Evolutionary conservation across 495 filamentous ascomycete species (phyloP).

Genomic region (Penicillium nucicola): DNA sequence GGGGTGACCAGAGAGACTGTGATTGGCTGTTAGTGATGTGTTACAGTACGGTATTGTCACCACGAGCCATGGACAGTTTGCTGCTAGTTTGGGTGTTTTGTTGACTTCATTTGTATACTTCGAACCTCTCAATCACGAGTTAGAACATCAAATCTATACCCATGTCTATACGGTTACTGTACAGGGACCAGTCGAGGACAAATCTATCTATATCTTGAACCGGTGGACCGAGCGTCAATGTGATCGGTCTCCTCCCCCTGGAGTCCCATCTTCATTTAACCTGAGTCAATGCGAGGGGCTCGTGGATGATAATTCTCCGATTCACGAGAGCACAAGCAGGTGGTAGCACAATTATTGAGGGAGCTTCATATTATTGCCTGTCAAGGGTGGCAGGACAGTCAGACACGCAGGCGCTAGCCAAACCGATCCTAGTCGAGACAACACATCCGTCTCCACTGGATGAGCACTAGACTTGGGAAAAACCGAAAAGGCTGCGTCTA

Average conservation of each 20-base stretch:
- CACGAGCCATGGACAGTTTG: not conserved
- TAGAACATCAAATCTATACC: no score
- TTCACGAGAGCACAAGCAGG: conserved; percentile 10
- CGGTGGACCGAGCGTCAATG: conserved; percentile 20
- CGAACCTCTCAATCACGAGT: no score
- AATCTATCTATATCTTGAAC: conserved; percentile 4
- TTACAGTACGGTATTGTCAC: conserved; percentile 6
- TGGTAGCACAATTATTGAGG: conserved; percentile 8
- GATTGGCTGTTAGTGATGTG: not conserved
- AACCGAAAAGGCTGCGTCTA: no score
- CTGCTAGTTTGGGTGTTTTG: not conserved
- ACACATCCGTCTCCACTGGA: no score
- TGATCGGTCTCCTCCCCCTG: conserved; percentile 8
- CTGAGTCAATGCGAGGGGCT: conserved; percentile 22
- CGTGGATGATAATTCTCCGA: conserved; percentile 26
- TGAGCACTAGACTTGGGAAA: no score
- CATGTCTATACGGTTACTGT: no score
- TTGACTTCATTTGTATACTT: not conserved
- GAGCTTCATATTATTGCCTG: not conserved
- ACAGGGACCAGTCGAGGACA: no score
- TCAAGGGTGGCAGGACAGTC: no score
- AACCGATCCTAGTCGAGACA: no score
- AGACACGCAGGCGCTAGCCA: no score
- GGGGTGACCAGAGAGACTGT: not conserved
- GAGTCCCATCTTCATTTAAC: conserved; percentile 12